Evolutionary conservation across 768 basidiomycete species (phyloP), one percentile per base, ranked within the genome.

Genomic region (Hysterangium stoloniferum): DNA sequence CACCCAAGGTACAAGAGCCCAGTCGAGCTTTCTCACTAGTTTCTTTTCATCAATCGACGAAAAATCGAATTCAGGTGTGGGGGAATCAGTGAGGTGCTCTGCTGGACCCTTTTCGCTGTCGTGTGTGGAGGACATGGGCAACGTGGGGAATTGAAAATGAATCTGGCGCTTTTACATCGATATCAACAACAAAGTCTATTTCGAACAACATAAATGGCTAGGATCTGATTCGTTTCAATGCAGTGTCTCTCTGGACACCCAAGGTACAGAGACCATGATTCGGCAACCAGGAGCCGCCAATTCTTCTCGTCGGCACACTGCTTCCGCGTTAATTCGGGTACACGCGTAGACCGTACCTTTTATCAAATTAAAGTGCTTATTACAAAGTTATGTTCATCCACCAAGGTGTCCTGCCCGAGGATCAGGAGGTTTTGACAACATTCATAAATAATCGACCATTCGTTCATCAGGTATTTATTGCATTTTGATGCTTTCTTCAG

Each of bases 11-110:
- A 84, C 71, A 54, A 84, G 71, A n/a, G 74, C 73, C 52, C 71
- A 56, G 63, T 84, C 84, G 41, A 87, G 73, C 65, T 85, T 88
- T 58, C 84, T 69, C 54, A 89, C 60, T 54, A 88, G 62, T 61
- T 78, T 80, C 50, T 75, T 75, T 63, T 86, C 86, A 60, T 89
- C 77, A 42, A 89, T 66, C 8, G 66, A 71, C 53, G 77, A 79
- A 24, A 73, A 65, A 61, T 84, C 83, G 52, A 82, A 58, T 40
- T 76, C 66, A n/a, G 74, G 9, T 4, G 20, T 19, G 22, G 4
- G 13, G 15, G 24, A 45, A 34, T 17, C 33, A 9, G 9, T 17
- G 9, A 9, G 9, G 33, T 55, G 48, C 68, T 71, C 55, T 64
- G 71, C 44, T 65, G 47, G 33, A 48, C 49, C 15, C 51, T 38